phyloP scores from a whole-genome alignment of 352 stramenopile species.

The Globisporangium nodosum region DNA sequence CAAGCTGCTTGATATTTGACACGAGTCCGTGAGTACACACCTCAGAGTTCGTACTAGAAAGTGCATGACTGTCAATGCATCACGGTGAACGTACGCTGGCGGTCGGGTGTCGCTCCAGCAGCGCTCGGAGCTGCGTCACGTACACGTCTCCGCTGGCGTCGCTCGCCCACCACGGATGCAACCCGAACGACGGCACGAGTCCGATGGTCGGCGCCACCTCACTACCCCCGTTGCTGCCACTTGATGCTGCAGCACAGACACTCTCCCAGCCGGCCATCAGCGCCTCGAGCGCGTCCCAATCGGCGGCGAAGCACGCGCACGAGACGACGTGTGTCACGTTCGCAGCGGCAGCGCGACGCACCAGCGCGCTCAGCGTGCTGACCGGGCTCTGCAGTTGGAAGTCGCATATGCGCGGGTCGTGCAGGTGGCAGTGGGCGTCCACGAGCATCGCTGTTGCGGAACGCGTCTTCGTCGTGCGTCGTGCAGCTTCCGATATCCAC shows the following conservation, averaged over 20 bases:
- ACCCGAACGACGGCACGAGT: constrained; percentile 55
- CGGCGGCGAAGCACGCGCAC: constrained; percentile 56
- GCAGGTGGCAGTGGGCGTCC: constrained; percentile 73
- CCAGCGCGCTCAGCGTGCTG: constrained; percentile 22
- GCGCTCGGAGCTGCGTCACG: constrained; percentile 26
- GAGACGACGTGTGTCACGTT: constrained; percentile 48
- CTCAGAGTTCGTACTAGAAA: neutral
- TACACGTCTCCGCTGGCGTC: constrained; percentile 17
- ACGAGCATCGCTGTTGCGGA: constrained; percentile 16
- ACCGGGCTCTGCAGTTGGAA: neutral
- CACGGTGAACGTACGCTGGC: constrained; percentile 30
- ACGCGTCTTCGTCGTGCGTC: neutral
- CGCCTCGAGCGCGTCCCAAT: constrained; percentile 53
- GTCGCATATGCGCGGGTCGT: constrained; percentile 34
- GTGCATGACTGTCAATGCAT: neutral
- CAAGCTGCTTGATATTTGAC: constrained; percentile 25
- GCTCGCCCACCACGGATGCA: constrained; percentile 75
- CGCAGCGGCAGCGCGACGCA: constrained; percentile 25
- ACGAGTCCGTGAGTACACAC: neutral
- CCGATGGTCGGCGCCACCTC: constrained; percentile 5
- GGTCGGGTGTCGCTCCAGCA: constrained; percentile 29
- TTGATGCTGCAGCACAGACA: neutral
- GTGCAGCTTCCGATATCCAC: neutral
- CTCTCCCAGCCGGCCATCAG: constrained; percentile 15
- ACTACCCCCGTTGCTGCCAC: neutral